Base-by-base conservation (phyloP, 2,329 filamentous ascomycete genomes). In the Claviceps monticola region DNA sequence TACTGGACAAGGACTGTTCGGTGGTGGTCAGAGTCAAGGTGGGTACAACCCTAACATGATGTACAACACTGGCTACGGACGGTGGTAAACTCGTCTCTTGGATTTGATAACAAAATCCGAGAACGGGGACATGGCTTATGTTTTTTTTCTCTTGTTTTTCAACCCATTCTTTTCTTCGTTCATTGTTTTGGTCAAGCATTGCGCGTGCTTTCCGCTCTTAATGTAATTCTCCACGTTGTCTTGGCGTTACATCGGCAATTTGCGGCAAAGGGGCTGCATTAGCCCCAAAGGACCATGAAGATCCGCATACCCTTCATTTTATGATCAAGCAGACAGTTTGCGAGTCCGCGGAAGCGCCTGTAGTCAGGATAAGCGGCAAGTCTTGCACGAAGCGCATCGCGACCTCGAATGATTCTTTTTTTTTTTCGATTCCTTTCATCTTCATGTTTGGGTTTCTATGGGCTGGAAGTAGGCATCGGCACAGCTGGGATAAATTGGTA, bases 31-130 rank as follows among this genome's bases (percentile, higher is more conserved):
- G 78, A 78, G 74, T 67, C 86, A 95, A 91, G 88, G 88, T 93
- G 89, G 88, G 85, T 95, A 94, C 81, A 89, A 86, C 67, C 79
- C 82, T 63, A 82, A 76, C 71, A 85, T 88, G 80, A 86, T 95
- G 79, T 95, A 95, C 68, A 78, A 77, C 70, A 75, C 79, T 67
- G 80, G 79, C 66, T 82, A 83, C 68, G 74, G 75, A 64, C 76
- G 84, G 66, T 89, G 84, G 84, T 88, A 68, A 62, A 57, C 61
- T 45, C 29, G 38, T n/a, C n/a, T 39, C 19, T 51, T 50, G 43
- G 29, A 19, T 29, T 34, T 42, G 16, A 46, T 36, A 39, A 21
- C 26, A 43, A 48, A 34, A 34, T 34, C 29, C 23, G 42, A 46
- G 29, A 39, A 51, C 23, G n/a, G 48, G 44, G 44, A 52, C 42